Evolutionary conservation across 495 filamentous ascomycete genomes (phyloP).

Genomic region (Cenococcum geophilum): DNA sequence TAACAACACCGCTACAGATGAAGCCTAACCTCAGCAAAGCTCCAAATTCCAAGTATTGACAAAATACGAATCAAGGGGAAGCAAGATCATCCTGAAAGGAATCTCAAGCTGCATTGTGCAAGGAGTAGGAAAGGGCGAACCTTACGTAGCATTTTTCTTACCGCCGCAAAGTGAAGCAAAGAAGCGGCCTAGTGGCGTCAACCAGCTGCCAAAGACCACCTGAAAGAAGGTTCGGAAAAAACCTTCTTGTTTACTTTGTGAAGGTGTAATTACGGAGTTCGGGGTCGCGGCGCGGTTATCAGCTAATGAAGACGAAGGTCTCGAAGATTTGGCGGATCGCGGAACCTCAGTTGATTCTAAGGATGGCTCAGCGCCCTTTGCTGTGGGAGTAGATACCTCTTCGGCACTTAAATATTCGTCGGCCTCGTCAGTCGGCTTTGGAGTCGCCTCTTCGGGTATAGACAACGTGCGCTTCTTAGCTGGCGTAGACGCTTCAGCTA

Average conservation of each 20-base stretch:
- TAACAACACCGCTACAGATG: too few relatives aligned
- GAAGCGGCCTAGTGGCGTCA: background rate
- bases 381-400: background rate
- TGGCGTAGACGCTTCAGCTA: background rate
- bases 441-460: background rate
- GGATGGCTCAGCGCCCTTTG: too few relatives aligned
- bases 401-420: background rate
- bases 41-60: too few relatives aligned
- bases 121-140: background rate
- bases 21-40: too few relatives aligned
- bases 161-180: background rate
- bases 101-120: too few relatives aligned
- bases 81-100: too few relatives aligned
- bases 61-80: too few relatives aligned
- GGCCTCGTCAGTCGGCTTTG: background rate
- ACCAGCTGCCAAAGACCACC: constrained; percentile 2
- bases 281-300: background rate
- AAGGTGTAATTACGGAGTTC: background rate
- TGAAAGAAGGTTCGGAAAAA: background rate
- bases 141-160: constrained; percentile 7
- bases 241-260: background rate
- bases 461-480: background rate
- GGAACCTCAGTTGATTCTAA: too few relatives aligned
- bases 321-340: too few relatives aligned
- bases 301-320: background rate